These are phyloP conservation scores for Piromyces sp. DNA, from an alignment of 192 early-diverging fungal genomes.

Conservation along the genomic window DNA sequence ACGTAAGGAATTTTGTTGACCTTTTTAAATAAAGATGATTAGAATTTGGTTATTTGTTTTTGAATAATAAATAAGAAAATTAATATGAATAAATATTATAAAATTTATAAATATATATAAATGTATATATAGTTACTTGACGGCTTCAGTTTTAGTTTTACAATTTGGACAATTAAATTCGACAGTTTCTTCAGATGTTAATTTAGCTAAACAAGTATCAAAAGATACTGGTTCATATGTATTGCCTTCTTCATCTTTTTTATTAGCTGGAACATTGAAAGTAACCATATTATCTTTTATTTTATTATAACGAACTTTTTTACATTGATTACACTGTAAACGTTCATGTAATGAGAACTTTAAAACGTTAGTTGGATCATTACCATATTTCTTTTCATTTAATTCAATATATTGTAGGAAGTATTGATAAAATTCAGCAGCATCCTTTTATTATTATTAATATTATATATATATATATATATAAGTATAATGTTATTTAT, in stretches of 20 bases:
- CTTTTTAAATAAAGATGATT: slow-evolving; percentile 11
- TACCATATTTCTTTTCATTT: slow-evolving; percentile 41
- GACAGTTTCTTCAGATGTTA: slow-evolving; percentile 29
- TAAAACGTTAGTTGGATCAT: slow-evolving; percentile 61
- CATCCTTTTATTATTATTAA: slow-evolving; percentile 30
- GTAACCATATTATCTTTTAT: slow-evolving; percentile 24
- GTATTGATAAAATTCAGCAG: slow-evolving; percentile 81
- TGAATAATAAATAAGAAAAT: not conserved
- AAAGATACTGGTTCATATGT: slow-evolving; percentile 36
- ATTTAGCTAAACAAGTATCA: slow-evolving; percentile 44
- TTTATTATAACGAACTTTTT: slow-evolving; percentile 55
- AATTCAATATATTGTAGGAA: slow-evolving; percentile 54
- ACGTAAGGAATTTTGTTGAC: slow-evolving; percentile 46
- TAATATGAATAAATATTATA: not conserved
- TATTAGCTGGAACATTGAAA: slow-evolving; percentile 53
- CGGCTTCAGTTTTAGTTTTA: slow-evolving; percentile 30
- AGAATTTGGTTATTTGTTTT: too few relatives aligned
- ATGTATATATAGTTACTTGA: slow-evolving; percentile 34
- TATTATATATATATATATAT: not conserved
- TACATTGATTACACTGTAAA: slow-evolving; percentile 71
- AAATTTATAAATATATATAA: too few relatives aligned
- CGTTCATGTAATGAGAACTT: slow-evolving; percentile 66
- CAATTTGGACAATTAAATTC: slow-evolving; percentile 49
- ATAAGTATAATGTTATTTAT: too few relatives aligned
- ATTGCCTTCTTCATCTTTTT: slow-evolving; percentile 11